A percentile compares a stretch with the other conserved stretches of the same genome.
Evolutionary conservation across 1,139 yeast species (phyloP).

Genomic region (Kluyveromyces sp.): DNA sequence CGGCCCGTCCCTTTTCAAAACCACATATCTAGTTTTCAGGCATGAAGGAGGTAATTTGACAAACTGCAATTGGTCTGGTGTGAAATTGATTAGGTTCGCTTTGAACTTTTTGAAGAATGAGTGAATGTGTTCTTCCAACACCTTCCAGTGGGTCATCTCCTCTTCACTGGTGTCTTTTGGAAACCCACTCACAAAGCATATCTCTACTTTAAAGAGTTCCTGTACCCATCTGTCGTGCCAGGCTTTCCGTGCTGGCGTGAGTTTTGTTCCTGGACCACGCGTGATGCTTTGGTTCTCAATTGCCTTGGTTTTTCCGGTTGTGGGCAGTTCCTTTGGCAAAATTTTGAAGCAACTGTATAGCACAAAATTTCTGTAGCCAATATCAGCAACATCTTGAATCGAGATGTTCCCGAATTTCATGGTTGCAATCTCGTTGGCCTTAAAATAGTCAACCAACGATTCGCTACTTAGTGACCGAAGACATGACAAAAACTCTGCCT

Average conservation of each 20-base stretch:
- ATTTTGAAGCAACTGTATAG: not conserved
- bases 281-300: too few relatives aligned
- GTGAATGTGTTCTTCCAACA: not conserved
- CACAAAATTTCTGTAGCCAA: slow-evolving; percentile 1
- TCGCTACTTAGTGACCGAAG: not conserved
- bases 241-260: not conserved
- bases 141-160: slow-evolving; percentile 1
- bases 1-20: slow-evolving; percentile 4
- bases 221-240: slow-evolving; percentile 3
- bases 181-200: slow-evolving; percentile 1
- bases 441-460: not conserved
- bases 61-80: not conserved
- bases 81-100: not conserved
- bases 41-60: slow-evolving; percentile 4
- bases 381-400: not conserved
- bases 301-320: not conserved
- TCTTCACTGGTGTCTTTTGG: not conserved
- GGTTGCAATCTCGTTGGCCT: not conserved
- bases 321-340: not conserved
- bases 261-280: not conserved
- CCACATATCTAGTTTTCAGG: slow-evolving; percentile 3
- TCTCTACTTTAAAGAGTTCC: not conserved
- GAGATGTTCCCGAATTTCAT: not conserved
- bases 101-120: not conserved
- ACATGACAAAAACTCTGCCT: not conserved